Base-by-base conservation (phyloP, 2,329 filamentous ascomycete genomes). In the Cadophora gregata region DNA sequence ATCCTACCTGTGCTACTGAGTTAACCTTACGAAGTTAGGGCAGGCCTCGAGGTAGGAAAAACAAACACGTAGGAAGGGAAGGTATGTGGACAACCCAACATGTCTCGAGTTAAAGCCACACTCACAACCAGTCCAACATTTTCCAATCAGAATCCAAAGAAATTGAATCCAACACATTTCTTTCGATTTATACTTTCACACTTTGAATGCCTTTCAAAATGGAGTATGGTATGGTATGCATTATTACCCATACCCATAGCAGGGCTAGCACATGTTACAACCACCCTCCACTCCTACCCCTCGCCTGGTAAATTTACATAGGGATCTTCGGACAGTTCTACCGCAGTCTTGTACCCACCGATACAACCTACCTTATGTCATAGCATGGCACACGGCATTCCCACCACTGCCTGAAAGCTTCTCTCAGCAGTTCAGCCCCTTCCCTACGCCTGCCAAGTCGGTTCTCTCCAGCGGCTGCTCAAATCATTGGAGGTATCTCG, bases 361-460 rank as follows among this genome's bases (percentile, higher is more conserved):
- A n/a, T 10, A 8, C 33, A 4, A 36, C 33, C 33, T 36, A 36
- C 33, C 33, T 14, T 14, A 36, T 36, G 33, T 36, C 33, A 36
- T 36, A 56, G 51, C 29, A 56, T 33, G 29, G 31, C 27, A n/a
- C 51, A 56, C 48, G 48, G 48, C 48, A 51, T 29, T 29, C 14
- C 14, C n/a, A 24, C 38, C 29, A 45, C 56, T 45, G 56, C 56
- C 36, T 45, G 24, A 59, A 59, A 59, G 56, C 56, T 59, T 47
- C 56, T 59, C 36, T 59, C 56, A 59, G 56, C 56, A 27, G 36
- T 45, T 21, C 48, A 53, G 24, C 24, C 24, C 27, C 48, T 29
- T 31, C 27, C 3, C 21, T 25, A 21, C 53, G n/a, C 33, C 21
- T 25, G 31, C 53, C 33, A 36, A 58, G 33, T 10, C 9, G 12